Evolutionary conservation across 2,329 filamentous ascomycete genomes (phyloP).

Genomic region (Pseudocercospora fijiensis): DNA sequence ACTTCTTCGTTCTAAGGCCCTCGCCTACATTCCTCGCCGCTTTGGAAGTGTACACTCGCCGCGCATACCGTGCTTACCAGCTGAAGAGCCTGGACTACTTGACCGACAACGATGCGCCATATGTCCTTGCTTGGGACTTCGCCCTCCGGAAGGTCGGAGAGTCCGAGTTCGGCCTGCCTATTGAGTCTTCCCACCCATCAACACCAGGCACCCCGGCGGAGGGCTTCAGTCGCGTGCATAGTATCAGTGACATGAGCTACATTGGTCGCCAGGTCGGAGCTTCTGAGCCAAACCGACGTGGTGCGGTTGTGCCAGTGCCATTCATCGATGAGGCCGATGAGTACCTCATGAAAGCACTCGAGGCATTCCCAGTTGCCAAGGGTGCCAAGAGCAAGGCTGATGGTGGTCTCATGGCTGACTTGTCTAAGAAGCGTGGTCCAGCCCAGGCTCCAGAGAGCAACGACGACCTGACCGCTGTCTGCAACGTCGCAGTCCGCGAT

Average conservation of each 20-base stretch:
- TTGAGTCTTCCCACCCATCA: slow-evolving; percentile 77
- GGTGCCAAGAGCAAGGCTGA: slow-evolving; percentile 48
- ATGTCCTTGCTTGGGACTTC: slow-evolving; percentile 91
- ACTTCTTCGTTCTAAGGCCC: slow-evolving; percentile 95
- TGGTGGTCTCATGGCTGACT: slow-evolving; percentile 63
- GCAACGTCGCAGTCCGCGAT: slow-evolving; percentile 89
- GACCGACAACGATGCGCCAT: slow-evolving; percentile 71
- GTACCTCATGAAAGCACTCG: slow-evolving; percentile 76
- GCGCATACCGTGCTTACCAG: slow-evolving; percentile 93
- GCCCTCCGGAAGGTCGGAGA: slow-evolving; percentile 89
- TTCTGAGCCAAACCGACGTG: slow-evolving; percentile 76
- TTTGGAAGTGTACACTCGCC: slow-evolving; percentile 92
- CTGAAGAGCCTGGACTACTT: slow-evolving; percentile 88
- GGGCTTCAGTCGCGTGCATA: slow-evolving; percentile 79
- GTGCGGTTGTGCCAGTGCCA: slow-evolving; percentile 88
- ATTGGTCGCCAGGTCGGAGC: slow-evolving; percentile 66
- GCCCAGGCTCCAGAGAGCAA: slow-evolving; percentile 47
- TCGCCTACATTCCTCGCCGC: slow-evolving; percentile 88
- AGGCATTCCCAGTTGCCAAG: slow-evolving; percentile 65
- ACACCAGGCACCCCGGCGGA: slow-evolving; percentile 60
- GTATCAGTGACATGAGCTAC: slow-evolving; percentile 96
- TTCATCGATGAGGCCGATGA: slow-evolving; percentile 96
- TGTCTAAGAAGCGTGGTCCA: slow-evolving; percentile 67
- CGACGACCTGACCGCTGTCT: slow-evolving; percentile 78
- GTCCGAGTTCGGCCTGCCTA: slow-evolving; percentile 79